Evolutionary conservation across 768 basidiomycete species (phyloP).

Genomic region (Leccinellum luteum): DNA sequence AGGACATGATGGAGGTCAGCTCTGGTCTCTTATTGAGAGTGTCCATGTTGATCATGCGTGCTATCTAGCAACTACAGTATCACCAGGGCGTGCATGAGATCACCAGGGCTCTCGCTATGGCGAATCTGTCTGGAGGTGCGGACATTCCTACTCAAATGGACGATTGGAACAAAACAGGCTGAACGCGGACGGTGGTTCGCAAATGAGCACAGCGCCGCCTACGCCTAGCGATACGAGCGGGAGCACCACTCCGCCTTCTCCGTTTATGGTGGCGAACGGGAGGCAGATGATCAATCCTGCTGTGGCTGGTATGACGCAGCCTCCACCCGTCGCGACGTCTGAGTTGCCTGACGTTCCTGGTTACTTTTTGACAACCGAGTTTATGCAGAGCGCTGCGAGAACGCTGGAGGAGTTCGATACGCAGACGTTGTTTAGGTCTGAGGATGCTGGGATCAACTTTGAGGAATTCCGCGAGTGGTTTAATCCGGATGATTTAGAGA

Average conservation of each 20-base stretch:
- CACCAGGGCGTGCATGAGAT: conserved; percentile 36
- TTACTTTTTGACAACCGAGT: conserved; percentile 34
- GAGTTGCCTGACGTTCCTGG: conserved; percentile 25
- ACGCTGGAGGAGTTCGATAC: conserved; percentile 40
- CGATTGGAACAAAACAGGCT: conserved; percentile 32
- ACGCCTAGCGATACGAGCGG: conserved; percentile 35
- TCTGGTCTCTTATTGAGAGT: background rate
- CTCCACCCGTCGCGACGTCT: conserved; percentile 8
- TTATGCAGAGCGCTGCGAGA: conserved; percentile 43
- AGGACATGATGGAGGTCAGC: conserved; percentile 21
- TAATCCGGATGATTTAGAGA: conserved; percentile 46
- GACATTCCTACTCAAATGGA: conserved; percentile 40
- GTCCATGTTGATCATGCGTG: conserved; percentile 18
- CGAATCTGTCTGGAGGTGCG: conserved; percentile 30
- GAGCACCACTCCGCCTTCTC: conserved; percentile 38
- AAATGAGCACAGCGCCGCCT: conserved; percentile 35
- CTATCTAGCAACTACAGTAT: conserved; percentile 27
- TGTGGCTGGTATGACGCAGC: conserved; percentile 2
- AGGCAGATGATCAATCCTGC: no score
- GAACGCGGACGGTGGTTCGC: conserved; percentile 13
- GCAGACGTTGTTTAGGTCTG: conserved; percentile 38
- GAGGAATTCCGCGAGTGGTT: conserved; percentile 79
- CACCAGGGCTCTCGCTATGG: conserved; percentile 35
- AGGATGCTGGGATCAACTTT: conserved; percentile 53
- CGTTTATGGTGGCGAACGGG: conserved; percentile 33